Base-by-base conservation (phyloP, 164 flowering plant genomes). In the Annona squamosa region DNA sequence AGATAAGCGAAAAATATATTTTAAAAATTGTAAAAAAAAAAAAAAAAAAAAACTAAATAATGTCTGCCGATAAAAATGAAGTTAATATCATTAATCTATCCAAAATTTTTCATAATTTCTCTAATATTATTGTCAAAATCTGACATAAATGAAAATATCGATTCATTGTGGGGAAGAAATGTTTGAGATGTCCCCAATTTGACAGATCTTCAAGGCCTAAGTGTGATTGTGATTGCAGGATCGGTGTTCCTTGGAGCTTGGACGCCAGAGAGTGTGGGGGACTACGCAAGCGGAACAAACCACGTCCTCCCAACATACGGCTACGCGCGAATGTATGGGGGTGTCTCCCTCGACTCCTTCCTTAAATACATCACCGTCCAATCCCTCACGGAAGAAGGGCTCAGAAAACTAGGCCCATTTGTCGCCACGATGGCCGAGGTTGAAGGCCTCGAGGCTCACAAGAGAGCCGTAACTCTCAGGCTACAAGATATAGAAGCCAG, bases 221-320 rank as follows among this genome's bases (percentile, higher is more conserved):
- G 9, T 52, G 59, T 52, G 9, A 7, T 52, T 16, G 13, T 10
- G 46, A 42, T 59, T 79, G 79, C 89, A 94, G 99, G 99, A 65
- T 95, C 97, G 56, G 97, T 95, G 71, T 95, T 95, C 78, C 69
- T 95, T 73, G 98, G 99, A 63, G 92, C 75, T 62, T 95, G 98
- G 98, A 95, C 98, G 0, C 99, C 99, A 0, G 99, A 95, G 79
- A 93, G 99, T 68, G 97, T 95, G 6, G 98, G 99, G 71, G 98
- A 95, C 73, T 93, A 95, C 82, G 99, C 98, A 56, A 93, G 99
- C 70, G 98, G 99, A 41, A 94, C 99, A 72, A 94, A 92, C 71
- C 99, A 92, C 74, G 99, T 92, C 69, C 97, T 94, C 80, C 99
- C 98, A 19, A 94, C 97, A 1, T 94, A 94, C 77, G 99, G 98